A percentile compares a stretch with the other conserved stretches of the same genome.
Evolutionary conservation across 768 basidiomycete species (phyloP).

Genomic region (Trametes cinnabarina): DNA sequence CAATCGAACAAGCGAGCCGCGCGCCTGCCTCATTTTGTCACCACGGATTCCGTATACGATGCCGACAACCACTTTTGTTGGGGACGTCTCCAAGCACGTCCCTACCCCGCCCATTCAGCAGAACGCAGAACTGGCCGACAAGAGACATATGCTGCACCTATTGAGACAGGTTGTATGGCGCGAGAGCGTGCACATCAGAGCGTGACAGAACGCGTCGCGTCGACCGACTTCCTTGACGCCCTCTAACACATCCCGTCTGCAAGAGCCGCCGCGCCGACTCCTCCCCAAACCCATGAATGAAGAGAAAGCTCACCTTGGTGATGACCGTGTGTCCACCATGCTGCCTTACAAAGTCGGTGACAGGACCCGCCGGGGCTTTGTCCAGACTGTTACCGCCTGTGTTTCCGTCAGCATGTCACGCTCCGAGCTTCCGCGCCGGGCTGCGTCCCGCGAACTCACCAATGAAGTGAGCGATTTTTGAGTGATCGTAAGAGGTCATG

Average conservation of each 20-base stretch:
- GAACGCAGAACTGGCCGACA: too few species aligned
- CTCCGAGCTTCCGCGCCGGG: constrained; percentile 1
- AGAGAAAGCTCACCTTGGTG: constrained; percentile 68
- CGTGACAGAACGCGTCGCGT: constrained; percentile 2
- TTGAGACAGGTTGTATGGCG: too few species aligned
- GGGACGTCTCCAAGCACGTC: neutral
- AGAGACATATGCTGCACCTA: too few species aligned
- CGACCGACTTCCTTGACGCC: neutral
- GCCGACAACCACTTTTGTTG: neutral
- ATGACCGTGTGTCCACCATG: constrained; percentile 98
- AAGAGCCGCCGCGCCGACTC: neutral
- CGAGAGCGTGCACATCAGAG: neutral
- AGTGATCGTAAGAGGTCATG: constrained; percentile 49
- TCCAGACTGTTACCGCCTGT: constrained; percentile 92
- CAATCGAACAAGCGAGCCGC: constrained; percentile 4
- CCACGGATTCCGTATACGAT: neutral
- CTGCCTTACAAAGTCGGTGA: constrained; percentile 87
- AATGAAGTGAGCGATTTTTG: constrained; percentile 63
- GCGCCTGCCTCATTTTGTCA: constrained; percentile 6
- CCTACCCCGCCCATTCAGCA: too few species aligned
- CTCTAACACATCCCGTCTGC: neutral
- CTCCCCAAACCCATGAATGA: neutral
- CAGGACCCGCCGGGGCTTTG: constrained; percentile 71
- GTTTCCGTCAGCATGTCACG: constrained; percentile 18
- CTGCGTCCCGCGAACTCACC: constrained; percentile 37